Percentiles rank a stretch among this genome's conserved stretches.
phyloP scores from a whole-genome alignment of 192 early-diverging fungal species.

The Blastocladiella britannica region DNA sequence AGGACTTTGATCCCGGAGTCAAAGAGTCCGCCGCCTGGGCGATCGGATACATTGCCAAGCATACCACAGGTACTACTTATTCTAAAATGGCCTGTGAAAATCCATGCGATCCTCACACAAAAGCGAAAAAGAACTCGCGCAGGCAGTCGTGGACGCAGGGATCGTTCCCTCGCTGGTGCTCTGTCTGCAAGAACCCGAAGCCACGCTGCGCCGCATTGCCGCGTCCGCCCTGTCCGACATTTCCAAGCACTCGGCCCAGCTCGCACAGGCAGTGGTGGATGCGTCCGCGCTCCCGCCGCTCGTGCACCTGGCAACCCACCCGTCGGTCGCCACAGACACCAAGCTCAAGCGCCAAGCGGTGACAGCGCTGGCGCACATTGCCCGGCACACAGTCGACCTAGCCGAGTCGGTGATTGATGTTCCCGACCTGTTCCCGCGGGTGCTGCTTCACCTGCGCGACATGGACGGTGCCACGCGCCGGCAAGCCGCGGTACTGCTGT shows the following conservation, averaged over 20 bases:
- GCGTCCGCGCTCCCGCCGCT: constrained; percentile 27
- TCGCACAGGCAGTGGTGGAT: constrained; percentile 36
- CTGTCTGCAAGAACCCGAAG: constrained; percentile 33
- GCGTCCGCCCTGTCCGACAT: constrained; percentile 33
- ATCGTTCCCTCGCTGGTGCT: constrained; percentile 31
- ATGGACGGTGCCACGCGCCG: constrained; percentile 25
- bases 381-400: constrained; percentile 33
- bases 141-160: constrained; percentile 33
- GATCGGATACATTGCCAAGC: constrained; percentile 34
- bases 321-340: constrained; percentile 26
- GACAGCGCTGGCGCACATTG: constrained; percentile 27
- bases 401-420: constrained; percentile 36
- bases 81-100: not conserved
- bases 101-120: not conserved
- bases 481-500: constrained; percentile 30
- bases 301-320: constrained; percentile 22
- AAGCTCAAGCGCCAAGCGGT: constrained; percentile 34
- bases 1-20: constrained; percentile 40
- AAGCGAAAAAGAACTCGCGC: constrained; percentile 29
- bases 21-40: constrained; percentile 38
- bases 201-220: constrained; percentile 26
- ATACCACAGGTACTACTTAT: constrained; percentile 22
- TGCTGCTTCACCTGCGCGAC: constrained; percentile 26
- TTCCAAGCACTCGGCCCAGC: constrained; percentile 29
- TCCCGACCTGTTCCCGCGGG: constrained; percentile 32